These are phyloP conservation scores for Phytophthora macrochlamydospora DNA, from an alignment of 352 stramenopile genomes.

Conservation along the genomic window DNA sequence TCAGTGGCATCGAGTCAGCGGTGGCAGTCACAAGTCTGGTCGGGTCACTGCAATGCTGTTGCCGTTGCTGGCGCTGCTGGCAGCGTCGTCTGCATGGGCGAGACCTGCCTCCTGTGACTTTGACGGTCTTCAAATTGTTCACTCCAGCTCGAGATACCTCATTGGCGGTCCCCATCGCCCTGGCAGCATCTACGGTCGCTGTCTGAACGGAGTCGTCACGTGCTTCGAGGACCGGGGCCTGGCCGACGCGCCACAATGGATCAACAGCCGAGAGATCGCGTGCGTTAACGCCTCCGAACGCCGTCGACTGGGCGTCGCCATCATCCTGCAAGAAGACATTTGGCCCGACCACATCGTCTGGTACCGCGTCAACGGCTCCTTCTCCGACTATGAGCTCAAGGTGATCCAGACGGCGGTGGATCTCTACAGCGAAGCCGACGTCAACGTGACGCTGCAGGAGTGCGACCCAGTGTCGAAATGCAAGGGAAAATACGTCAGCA, in stretches of 20 bases:
- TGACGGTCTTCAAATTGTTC: conserved; percentile 47
- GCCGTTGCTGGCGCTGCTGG: conserved; percentile 19
- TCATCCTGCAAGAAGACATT: conserved; percentile 58
- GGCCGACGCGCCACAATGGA: conserved; percentile 54
- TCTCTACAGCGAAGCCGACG: conserved; percentile 59
- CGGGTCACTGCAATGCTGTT: conserved; percentile 9
- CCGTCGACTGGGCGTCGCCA: conserved; percentile 58
- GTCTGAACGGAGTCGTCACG: conserved; percentile 41
- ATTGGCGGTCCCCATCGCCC: conserved; percentile 44
- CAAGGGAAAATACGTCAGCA: conserved; percentile 72
- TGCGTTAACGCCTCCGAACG: conserved; percentile 35
- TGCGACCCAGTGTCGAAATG: conserved; percentile 63
- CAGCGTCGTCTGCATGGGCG: conserved; percentile 8
- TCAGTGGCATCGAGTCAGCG: conserved; percentile 28
- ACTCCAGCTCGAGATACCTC: conserved; percentile 59
- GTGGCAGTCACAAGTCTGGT: conserved; percentile 1
- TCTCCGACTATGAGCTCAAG: conserved; percentile 46
- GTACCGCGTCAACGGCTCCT: conserved; percentile 66
- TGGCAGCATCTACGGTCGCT: conserved; percentile 62
- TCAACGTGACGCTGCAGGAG: conserved; percentile 69
- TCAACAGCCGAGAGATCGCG: conserved; percentile 43
- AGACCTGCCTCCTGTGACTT: conserved; percentile 40
- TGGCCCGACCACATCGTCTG: conserved; percentile 74
- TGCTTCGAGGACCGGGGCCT: conserved; percentile 74
- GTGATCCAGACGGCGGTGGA: conserved; percentile 64